Base-by-base conservation (phyloP, 805 yeast species). In the Wickerhamomyces queroliae region DNA sequence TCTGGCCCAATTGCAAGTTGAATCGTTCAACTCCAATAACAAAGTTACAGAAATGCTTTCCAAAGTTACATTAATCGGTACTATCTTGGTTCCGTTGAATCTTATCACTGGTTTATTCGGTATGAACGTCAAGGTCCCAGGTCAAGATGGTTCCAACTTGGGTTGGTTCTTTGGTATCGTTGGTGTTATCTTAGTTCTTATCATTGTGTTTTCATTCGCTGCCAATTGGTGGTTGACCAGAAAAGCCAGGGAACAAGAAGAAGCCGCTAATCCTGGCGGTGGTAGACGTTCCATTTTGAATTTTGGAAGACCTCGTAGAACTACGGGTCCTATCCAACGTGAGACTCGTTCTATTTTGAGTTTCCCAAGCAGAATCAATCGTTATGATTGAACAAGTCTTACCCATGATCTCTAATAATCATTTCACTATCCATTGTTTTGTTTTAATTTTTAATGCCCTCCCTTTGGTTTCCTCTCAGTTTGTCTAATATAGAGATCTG, bases 81-180 rank as follows among this genome's bases (percentile, higher is more conserved):
- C 97, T 0, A 70, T 91, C 53, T 67, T 91, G 23, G 83, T 91
- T 46, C 98, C 98, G 13, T 72, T 91, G 70, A 91, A 91, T 59
- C 67, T 91, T 42, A 73, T 91, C 33, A 88, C 97, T 2, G 96
- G 97, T 59, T 56, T 90, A 46, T 91, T 91, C 63, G 97, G 97
- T 54, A 91, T 91, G 99, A 91, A 91, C 61, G 98, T 91, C 16
- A 62, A 52, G 11, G 84, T 91, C 22, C 97, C 97, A 0, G 96
- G 96, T 22, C 63, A 73, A 43, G 65, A 50, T 12, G 69, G 48
- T 2, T 50, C 45, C 2, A 64, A 62, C 33, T 60, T 71, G 29
- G 74, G 67, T 3, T 83, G 93, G 87, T 87, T 76, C 56, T 78
- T 76, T 57, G 85, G 86, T 32, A 78, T 82, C 43, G 54, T 81